These are phyloP conservation scores for Protostelium mycophagum DNA, from an alignment of 78 protist genomes.

Conservation along the genomic window DNA sequence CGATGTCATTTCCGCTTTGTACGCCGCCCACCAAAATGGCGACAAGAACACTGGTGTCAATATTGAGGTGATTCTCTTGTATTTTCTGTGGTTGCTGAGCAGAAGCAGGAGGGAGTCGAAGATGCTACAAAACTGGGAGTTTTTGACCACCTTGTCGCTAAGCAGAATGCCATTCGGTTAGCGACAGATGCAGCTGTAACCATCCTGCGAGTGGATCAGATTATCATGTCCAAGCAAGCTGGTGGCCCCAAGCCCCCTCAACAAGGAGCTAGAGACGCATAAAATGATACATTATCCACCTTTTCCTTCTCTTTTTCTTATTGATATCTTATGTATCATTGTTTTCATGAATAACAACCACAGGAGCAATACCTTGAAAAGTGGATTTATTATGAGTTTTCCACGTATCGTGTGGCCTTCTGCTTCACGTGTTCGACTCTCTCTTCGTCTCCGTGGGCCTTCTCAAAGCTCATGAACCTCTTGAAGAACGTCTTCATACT, in stretches of 20 bases:
- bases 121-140: slow-evolving; percentile 51
- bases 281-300: background rate
- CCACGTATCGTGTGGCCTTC: slow-evolving; percentile 66
- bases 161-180: slow-evolving; percentile 68
- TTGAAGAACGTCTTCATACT: slow-evolving; percentile 87
- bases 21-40: slow-evolving; percentile 90
- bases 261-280: slow-evolving; percentile 1
- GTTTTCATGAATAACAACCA: no score
- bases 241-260: slow-evolving; percentile 92
- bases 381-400: slow-evolving; percentile 8
- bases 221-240: slow-evolving; percentile 97
- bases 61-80: slow-evolving; percentile 53
- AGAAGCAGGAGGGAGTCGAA: background rate
- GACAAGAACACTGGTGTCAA: slow-evolving; percentile 81
- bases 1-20: slow-evolving; percentile 69
- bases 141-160: slow-evolving; percentile 72
- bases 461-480: slow-evolving; percentile 74
- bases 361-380: no score
- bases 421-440: slow-evolving; percentile 51
- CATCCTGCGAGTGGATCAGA: slow-evolving; percentile 97
- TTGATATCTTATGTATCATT: no score
- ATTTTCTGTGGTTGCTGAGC: background rate
- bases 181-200: slow-evolving; percentile 97
- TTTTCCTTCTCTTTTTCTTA: background rate
- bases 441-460: slow-evolving; percentile 45